These are phyloP conservation scores for Fusarium xyrophilum DNA, from an alignment of 2,329 filamentous ascomycete genomes.

Conservation along the genomic window DNA sequence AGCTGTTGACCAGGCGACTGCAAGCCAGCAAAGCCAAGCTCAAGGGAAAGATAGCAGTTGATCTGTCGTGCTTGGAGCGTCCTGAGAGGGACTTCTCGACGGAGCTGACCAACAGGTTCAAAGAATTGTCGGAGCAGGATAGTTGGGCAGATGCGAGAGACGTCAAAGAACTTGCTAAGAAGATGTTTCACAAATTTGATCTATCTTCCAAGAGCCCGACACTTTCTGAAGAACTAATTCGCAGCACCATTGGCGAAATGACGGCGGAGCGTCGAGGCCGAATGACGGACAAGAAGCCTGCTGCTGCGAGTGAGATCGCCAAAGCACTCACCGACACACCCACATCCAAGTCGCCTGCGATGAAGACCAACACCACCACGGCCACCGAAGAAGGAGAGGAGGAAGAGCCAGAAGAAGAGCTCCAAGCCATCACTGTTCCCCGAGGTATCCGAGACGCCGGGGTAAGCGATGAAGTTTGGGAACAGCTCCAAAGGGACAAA, in stretches of 20 bases:
- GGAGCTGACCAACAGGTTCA: slow-evolving; percentile 45
- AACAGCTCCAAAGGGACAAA: slow-evolving; percentile 62
- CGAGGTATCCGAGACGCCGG: slow-evolving; percentile 57
- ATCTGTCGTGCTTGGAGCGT: slow-evolving; percentile 40
- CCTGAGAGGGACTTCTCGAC: slow-evolving; percentile 9
- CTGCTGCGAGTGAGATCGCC: rapidly evolving
- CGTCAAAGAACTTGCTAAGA: slow-evolving; percentile 60
- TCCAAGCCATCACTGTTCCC: background rate
- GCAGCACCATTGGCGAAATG: slow-evolving; percentile 37
- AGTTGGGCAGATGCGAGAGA: slow-evolving; percentile 71
- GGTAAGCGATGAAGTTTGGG: slow-evolving; percentile 67
- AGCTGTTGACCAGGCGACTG: slow-evolving; percentile 50
- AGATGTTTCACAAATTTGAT: slow-evolving; percentile 52
- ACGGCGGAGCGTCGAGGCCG: slow-evolving; percentile 14
- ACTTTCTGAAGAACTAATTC: slow-evolving; percentile 30
- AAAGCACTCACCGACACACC: background rate
- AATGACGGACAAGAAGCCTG: slow-evolving; percentile 20
- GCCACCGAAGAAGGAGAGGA: background rate
- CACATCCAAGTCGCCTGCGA: background rate
- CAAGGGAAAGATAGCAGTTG: slow-evolving; percentile 26
- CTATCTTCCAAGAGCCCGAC: slow-evolving; percentile 4
- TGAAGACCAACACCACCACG: background rate
- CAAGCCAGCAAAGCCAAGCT: slow-evolving; percentile 38
- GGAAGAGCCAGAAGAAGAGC: background rate
- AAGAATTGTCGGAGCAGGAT: slow-evolving; percentile 49